Percentiles rank a stretch among this genome's conserved stretches.
phyloP scores from a whole-genome alignment of 2,329 filamentous ascomycete species.

The Fusarium brevicatenulatum region DNA sequence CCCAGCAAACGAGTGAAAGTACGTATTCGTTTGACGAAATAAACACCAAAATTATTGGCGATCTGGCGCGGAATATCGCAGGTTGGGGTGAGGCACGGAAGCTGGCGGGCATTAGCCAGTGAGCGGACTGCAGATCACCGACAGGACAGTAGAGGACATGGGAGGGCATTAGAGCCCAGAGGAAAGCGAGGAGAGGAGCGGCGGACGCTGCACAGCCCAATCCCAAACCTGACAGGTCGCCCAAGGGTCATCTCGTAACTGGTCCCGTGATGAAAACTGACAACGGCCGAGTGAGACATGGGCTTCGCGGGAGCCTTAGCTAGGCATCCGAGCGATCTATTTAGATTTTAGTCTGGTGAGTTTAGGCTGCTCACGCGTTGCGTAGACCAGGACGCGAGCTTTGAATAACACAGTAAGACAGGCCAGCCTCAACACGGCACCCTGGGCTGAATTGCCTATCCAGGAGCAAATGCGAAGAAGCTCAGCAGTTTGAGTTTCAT shows the following conservation, averaged over 20 bases:
- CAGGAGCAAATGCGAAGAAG: neutral
- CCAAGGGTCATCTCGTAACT: constrained; percentile 13
- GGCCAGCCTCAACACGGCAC: constrained; percentile 17
- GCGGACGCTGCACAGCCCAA: constrained; percentile 18
- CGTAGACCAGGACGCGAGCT: neutral
- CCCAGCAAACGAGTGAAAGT: neutral
- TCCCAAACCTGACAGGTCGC: constrained; percentile 20
- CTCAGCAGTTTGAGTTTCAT: constrained; percentile 12
- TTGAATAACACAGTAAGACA: constrained; percentile 28
- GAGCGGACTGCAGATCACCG: constrained; percentile 24
- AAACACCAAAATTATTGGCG: constrained; percentile 8
- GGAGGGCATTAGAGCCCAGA: neutral
- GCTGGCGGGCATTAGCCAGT: constrained; percentile 22
- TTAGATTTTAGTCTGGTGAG: constrained; percentile 4
- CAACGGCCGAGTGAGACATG: constrained; percentile 24
- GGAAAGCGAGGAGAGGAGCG: neutral
- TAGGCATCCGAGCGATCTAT: constrained; percentile 27
- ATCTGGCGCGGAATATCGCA: constrained; percentile 6
- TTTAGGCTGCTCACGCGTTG: constrained; percentile 21
- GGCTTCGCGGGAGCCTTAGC: constrained; percentile 22
- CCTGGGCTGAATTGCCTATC: constrained; percentile 2
- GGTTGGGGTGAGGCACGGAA: constrained; percentile 9
- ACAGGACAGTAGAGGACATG: constrained; percentile 5
- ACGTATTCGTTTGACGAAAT: neutral
- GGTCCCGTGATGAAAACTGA: constrained; percentile 25